phyloP scores from a whole-genome alignment of 2,329 filamentous ascomycete genomes.

The Dothiorella sarmentorum region DNA sequence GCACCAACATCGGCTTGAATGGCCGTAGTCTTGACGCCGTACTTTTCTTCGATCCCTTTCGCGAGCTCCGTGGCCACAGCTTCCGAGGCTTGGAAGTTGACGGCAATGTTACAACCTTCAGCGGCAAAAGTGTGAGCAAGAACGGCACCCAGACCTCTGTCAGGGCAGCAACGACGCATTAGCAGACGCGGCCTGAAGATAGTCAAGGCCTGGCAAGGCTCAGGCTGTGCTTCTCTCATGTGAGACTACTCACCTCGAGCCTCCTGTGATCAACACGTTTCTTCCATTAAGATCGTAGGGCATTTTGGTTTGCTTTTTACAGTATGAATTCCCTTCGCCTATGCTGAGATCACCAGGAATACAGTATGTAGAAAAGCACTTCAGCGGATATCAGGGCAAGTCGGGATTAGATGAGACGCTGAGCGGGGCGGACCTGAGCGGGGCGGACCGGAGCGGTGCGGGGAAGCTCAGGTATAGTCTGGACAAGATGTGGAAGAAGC shows the following conservation, averaged over 20 bases:
- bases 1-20: conserved; percentile 65
- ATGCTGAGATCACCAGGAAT: no score
- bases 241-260: conserved; percentile 56
- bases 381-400: no score
- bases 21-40: conserved; percentile 51
- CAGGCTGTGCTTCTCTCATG: no score
- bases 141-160: conserved; percentile 69
- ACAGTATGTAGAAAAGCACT: background rate
- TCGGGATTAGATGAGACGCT: no score
- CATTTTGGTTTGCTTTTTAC: conserved; percentile 43
- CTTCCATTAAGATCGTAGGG: conserved; percentile 59
- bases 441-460: no score
- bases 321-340: no score
- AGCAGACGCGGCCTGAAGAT: no score
- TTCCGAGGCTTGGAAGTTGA: conserved; percentile 68
- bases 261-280: conserved; percentile 63
- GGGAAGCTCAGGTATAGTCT: no score
- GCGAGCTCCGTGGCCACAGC: conserved; percentile 59
- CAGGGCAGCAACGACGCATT: no score
- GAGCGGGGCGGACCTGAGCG: no score
- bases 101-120: conserved; percentile 64
- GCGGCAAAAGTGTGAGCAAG: conserved; percentile 64
- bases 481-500: no score
- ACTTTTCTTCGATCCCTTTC: conserved; percentile 51
- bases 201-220: no score